Conservation (phyloP, 495 filamentous ascomycete species). For the Chaetomium fimeti region DNA sequence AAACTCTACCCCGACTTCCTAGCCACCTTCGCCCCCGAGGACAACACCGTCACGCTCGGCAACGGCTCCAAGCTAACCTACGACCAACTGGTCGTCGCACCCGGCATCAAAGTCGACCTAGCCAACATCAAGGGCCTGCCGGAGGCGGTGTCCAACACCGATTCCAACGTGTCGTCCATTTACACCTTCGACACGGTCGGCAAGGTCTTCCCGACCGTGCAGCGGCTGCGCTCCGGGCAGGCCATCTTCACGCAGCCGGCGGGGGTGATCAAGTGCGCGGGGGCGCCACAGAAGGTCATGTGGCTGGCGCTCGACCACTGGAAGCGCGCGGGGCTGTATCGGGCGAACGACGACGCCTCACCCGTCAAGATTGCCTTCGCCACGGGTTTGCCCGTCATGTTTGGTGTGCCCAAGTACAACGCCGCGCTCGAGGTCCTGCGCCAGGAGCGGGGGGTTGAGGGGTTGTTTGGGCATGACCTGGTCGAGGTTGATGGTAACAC, state of each 20-base stretch:
- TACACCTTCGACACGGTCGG: conserved; percentile 61
- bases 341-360: conserved; percentile 42
- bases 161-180: conserved; percentile 61
- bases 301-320: conserved; percentile 69
- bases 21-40: conserved; percentile 53
- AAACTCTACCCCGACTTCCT: conserved; percentile 59
- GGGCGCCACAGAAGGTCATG: conserved; percentile 69
- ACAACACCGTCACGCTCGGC: conserved; percentile 58
- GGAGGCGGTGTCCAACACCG: conserved; percentile 56
- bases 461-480: conserved; percentile 65
- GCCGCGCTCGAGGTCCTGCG: conserved; percentile 60
- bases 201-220: conserved; percentile 57
- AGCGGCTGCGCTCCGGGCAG: conserved; percentile 54
- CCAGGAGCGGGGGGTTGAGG: conserved; percentile 62
- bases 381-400: conserved; percentile 62
- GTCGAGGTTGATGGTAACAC: conserved; percentile 57
- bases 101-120: conserved; percentile 59
- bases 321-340: conserved; percentile 59
- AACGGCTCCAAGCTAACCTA: conserved; percentile 60
- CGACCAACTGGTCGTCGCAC: conserved; percentile 63
- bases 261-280: conserved; percentile 66
- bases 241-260: conserved; percentile 69
- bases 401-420: conserved; percentile 68
- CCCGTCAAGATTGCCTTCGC: conserved; percentile 63
- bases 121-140: conserved; percentile 57